phyloP scores from a whole-genome alignment of 345 rosid genomes.

The Raphanus raphanistrum region DNA sequence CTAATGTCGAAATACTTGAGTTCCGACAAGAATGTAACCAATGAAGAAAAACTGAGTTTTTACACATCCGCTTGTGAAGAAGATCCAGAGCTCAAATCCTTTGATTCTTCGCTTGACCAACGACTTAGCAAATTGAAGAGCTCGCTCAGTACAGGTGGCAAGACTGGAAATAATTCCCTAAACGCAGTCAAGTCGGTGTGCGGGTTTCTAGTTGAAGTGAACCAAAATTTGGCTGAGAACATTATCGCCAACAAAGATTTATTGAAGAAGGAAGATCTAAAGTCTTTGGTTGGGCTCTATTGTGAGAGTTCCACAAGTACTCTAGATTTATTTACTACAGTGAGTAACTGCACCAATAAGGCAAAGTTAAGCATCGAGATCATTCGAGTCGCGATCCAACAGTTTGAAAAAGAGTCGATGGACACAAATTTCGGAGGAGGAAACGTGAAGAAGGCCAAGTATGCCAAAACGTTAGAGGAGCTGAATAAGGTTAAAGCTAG shows the following conservation, averaged over 20 bases:
- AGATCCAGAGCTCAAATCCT: background rate
- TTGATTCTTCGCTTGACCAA: background rate
- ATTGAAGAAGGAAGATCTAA: background rate
- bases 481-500: background rate
- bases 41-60: background rate
- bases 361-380: background rate
- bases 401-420: background rate
- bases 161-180: background rate
- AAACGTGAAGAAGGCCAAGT: background rate
- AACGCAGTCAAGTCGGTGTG: background rate
- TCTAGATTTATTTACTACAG: background rate
- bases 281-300: background rate
- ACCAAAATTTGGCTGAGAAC: background rate
- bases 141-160: background rate
- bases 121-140: background rate
- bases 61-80: background rate
- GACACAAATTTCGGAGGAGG: background rate
- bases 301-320: background rate
- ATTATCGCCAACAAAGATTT: background rate
- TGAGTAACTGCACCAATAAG: background rate
- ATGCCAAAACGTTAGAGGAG: background rate
- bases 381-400: background rate
- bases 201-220: background rate
- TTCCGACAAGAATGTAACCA: background rate
- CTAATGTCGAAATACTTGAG: background rate